A percentile compares a stretch with the other conserved stretches of the same genome.
phyloP scores from a whole-genome alignment of 2,329 filamentous ascomycete genomes.

The Chaetothyriales sp. region DNA sequence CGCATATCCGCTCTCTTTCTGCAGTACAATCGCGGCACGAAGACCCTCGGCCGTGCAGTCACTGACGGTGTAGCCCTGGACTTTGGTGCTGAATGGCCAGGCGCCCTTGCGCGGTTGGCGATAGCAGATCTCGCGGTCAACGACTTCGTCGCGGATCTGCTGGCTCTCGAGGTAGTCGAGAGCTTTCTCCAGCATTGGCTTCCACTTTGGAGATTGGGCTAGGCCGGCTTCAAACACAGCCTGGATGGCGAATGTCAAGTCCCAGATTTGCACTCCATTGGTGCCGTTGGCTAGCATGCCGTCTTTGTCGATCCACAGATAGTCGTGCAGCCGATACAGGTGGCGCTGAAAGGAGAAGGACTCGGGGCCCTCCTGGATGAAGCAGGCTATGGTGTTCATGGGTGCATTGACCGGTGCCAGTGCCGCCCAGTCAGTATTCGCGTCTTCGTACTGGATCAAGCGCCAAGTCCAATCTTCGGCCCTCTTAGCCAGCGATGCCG shows the following conservation, averaged over 20 bases:
- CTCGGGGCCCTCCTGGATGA: conserved; percentile 68
- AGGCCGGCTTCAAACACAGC: conserved; percentile 67
- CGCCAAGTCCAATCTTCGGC: conserved; percentile 74
- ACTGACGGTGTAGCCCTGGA: conserved; percentile 88
- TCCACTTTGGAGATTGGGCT: conserved; percentile 62
- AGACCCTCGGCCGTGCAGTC: conserved; percentile 89
- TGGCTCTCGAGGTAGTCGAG: conserved; percentile 79
- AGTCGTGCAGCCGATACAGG: conserved; percentile 69
- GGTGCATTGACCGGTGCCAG: conserved; percentile 81
- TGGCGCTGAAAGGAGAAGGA: conserved; percentile 60
- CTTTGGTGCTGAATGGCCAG: conserved; percentile 88
- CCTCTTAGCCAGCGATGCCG: conserved; percentile 48
- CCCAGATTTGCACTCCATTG: conserved; percentile 96
- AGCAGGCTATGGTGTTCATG: conserved; percentile 81
- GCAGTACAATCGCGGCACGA: conserved; percentile 72
- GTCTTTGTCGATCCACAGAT: conserved; percentile 79
- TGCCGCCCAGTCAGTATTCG: conserved; percentile 76
- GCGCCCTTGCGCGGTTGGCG: conserved; percentile 82
- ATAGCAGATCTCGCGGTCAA: conserved; percentile 67
- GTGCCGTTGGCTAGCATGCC: conserved; percentile 93
- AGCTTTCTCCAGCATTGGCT: conserved; percentile 68
- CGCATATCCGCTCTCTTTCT: conserved; percentile 64
- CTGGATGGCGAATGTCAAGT: conserved; percentile 82
- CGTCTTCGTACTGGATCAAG: conserved; percentile 78
- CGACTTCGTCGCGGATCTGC: conserved; percentile 74